Evolutionary conservation across 306 rosid species (phyloP).

Genomic region (Crotalaria pallida): DNA sequence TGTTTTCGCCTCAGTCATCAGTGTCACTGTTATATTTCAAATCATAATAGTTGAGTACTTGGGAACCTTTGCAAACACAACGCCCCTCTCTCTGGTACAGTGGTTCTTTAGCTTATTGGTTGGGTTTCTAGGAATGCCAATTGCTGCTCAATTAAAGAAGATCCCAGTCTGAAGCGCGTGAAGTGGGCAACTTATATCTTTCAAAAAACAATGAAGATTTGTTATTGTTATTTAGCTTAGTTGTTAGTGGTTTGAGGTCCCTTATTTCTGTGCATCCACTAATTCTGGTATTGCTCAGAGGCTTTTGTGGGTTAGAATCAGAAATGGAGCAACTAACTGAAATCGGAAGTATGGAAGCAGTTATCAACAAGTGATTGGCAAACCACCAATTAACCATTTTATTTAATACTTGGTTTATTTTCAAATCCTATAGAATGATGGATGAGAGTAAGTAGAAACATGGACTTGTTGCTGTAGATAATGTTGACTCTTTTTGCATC

Average conservation of each 20-base stretch:
- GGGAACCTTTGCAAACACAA: conserved; percentile 89
- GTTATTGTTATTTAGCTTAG: not conserved
- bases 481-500: not conserved
- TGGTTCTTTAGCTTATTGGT: conserved; percentile 60
- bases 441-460: not conserved
- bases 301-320: conserved; percentile 12
- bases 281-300: not conserved
- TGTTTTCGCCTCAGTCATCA: conserved; percentile 65
- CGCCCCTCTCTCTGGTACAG: conserved; percentile 60
- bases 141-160: conserved; percentile 71
- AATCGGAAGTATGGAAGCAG: not conserved
- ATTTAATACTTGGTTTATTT: conserved; percentile 6
- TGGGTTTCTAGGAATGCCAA: conserved; percentile 84
- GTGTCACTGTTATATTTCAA: conserved; percentile 65
- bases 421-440: not conserved
- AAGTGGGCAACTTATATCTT: not conserved
- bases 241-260: not conserved
- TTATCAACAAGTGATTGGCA: not conserved
- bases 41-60: conserved; percentile 77
- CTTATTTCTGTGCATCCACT: conserved; percentile 13
- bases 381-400: not conserved
- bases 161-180: conserved; percentile 49
- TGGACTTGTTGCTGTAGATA: conserved; percentile 10
- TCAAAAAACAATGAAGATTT: not conserved
- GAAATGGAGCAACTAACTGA: not conserved